Conservation (phyloP, 1,284 basidiomycete species). For the Fomitopsis schrenkii region DNA sequence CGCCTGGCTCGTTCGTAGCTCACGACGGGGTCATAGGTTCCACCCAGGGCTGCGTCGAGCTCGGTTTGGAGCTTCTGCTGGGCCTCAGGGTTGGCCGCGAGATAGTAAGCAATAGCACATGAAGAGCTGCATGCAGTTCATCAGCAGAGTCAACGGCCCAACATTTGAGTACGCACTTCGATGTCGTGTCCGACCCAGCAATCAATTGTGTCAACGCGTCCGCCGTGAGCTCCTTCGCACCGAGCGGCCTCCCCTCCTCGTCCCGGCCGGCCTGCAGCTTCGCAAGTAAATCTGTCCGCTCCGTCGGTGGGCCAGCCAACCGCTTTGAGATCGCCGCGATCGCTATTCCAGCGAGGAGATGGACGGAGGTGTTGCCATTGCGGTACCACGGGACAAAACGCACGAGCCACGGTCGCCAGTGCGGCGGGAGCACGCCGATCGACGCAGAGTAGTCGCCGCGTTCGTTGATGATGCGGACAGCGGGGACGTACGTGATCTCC, state of each 20-base stretch:
- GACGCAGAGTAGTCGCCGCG: slow-evolving; percentile 6
- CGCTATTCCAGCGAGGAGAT: slow-evolving; percentile 17
- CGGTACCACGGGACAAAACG: slow-evolving; percentile 18
- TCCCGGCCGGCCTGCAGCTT: slow-evolving; percentile 21
- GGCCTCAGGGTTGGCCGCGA: slow-evolving; percentile 61
- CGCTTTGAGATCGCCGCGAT: slow-evolving; percentile 18
- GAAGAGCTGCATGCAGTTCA: slow-evolving; percentile 52
- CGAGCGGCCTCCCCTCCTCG: slow-evolving; percentile 3
- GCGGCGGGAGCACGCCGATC: slow-evolving; percentile 20
- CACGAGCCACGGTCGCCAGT: slow-evolving; percentile 20
- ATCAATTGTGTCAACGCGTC: slow-evolving; percentile 3
- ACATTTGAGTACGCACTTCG: slow-evolving; percentile 53
- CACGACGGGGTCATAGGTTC: slow-evolving; percentile 50
- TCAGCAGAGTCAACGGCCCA: neutral
- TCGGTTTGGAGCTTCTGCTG: slow-evolving; percentile 77
- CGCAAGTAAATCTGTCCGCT: slow-evolving; percentile 25
- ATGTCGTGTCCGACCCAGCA: slow-evolving; percentile 69
- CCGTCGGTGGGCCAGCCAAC: slow-evolving; percentile 7
- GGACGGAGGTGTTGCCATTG: slow-evolving; percentile 19
- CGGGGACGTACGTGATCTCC: slow-evolving; percentile 10
- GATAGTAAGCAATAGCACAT: slow-evolving; percentile 82
- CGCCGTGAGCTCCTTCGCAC: slow-evolving; percentile 14
- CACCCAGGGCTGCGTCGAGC: slow-evolving; percentile 70
- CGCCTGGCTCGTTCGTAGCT: slow-evolving; percentile 62
- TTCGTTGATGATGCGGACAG: slow-evolving; percentile 15